Evolutionary conservation across 176 grass and related monocot species (phyloP), one percentile per base, ranked within the genome.

Genomic region (Microstegium vimineum): DNA sequence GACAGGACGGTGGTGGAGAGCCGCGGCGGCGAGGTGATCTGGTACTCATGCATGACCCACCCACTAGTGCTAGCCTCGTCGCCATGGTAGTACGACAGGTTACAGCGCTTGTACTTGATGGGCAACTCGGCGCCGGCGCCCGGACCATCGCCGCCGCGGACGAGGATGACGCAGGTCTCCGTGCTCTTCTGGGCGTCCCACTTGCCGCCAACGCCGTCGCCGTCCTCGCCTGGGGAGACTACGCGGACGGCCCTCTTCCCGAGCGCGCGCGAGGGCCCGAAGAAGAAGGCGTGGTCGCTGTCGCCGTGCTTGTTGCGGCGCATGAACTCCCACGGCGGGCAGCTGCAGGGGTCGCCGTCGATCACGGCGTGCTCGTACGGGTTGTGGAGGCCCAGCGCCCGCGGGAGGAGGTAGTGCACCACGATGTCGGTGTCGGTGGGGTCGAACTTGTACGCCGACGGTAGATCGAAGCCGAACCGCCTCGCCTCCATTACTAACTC

Each of bases 321-420:
- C 10, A 87, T 7, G 6, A 87, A 62, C 22, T 87, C 71, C 36
- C 70, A 57, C 6, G 85, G 78, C 15, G 78, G 62, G 71, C 79
- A 80, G 71, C 78, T 68, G 4, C 1, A n/a, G 10, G 37, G 14
- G 71, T 87, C 27, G 36, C 2, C 77, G 2, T 74, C 45, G 34
- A 74, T 16, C 69, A 86, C 2, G 60, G 60, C 84, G 60, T 74
- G 69, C 8, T 0, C 33, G 69, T 67, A 0, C 2, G 45, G 45
- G 84, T 26, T 13, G 0, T 1, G 26, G 18, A 59, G 0, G 34
- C 56, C 46, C 18, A 34, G 1, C 1, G 76, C 84, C 8, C 84
- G 60, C 18, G 77, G 84, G 26, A 86, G 76, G 33, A 86, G 77
- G 59, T 86, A 86, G 59, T 25, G n/a, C 1, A 69, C 59, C 12